phyloP scores from a whole-genome alignment of 306 rosid genomes.

The Prunus davidiana region DNA sequence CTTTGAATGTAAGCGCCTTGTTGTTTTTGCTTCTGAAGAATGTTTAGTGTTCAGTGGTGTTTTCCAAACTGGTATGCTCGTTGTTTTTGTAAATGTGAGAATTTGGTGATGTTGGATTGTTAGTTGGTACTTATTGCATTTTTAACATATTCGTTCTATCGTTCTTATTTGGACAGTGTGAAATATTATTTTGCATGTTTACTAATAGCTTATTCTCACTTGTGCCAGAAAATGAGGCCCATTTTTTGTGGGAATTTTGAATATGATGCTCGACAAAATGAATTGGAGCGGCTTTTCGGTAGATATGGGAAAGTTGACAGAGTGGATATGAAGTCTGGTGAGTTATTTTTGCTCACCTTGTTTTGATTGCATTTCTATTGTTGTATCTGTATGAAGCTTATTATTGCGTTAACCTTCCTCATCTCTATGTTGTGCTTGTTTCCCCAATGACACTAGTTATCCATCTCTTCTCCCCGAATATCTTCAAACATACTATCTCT shows the following conservation, averaged over 20 bases:
- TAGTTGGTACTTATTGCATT: background rate
- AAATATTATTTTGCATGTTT: background rate
- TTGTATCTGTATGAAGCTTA: background rate
- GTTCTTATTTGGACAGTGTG: background rate
- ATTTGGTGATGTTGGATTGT: background rate
- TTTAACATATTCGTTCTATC: background rate
- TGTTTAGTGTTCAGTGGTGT: background rate
- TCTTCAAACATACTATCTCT: too few relatives aligned
- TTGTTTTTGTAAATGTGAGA: background rate
- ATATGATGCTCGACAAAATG: constrained; percentile 87
- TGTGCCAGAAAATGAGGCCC: constrained; percentile 72
- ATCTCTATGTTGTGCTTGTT: background rate
- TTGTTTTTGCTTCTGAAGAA: background rate
- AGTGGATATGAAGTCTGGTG: constrained; percentile 99
- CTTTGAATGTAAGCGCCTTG: background rate
- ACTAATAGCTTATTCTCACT: background rate
- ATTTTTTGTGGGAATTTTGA: constrained; percentile 95
- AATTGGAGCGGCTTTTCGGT: constrained; percentile 85
- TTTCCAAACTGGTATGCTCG: background rate
- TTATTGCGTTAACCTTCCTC: background rate
- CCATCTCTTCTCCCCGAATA: background rate
- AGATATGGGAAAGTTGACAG: constrained; percentile 96
- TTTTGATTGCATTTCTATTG: constrained; percentile 1
- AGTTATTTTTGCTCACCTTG: constrained; percentile 28
- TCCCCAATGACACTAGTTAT: background rate